Evolutionary conservation across 176 grass and related monocot species (phyloP).

Genomic region (Panicum miliaceum): DNA sequence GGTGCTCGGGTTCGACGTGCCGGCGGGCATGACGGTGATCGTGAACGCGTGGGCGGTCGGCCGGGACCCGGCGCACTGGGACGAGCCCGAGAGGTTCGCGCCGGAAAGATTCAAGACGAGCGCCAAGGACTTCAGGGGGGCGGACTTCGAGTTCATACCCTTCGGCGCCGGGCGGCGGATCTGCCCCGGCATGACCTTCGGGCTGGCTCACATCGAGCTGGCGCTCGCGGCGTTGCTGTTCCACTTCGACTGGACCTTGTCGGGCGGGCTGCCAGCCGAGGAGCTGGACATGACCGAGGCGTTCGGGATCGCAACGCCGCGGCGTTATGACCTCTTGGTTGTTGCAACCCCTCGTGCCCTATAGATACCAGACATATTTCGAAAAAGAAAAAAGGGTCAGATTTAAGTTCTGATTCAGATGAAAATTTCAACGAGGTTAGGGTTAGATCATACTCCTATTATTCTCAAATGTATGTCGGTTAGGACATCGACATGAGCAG

Average conservation of each 20-base stretch:
- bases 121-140: slow-evolving; percentile 47
- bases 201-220: slow-evolving; percentile 51
- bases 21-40: slow-evolving; percentile 25
- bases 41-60: slow-evolving; percentile 69
- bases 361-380: neutral
- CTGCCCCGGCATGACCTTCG: slow-evolving; percentile 61
- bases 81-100: slow-evolving; percentile 27
- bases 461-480: too few relatives aligned
- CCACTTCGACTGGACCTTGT: slow-evolving; percentile 60
- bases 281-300: slow-evolving; percentile 57
- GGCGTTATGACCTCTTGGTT: neutral
- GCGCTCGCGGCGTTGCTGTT: slow-evolving; percentile 53
- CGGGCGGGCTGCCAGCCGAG: neutral
- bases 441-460: too few relatives aligned
- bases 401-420: too few relatives aligned
- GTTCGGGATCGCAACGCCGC: neutral
- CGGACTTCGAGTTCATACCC: slow-evolving; percentile 59
- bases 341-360: neutral
- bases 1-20: slow-evolving; percentile 51
- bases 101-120: slow-evolving; percentile 47
- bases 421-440: too few relatives aligned
- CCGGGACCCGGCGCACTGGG: slow-evolving; percentile 51
- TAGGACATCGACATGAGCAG: too few relatives aligned
- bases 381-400: too few relatives aligned
- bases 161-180: slow-evolving; percentile 58